Conservation (phyloP, 192 early-diverging fungal species). For the Powellomyces hirtus region DNA sequence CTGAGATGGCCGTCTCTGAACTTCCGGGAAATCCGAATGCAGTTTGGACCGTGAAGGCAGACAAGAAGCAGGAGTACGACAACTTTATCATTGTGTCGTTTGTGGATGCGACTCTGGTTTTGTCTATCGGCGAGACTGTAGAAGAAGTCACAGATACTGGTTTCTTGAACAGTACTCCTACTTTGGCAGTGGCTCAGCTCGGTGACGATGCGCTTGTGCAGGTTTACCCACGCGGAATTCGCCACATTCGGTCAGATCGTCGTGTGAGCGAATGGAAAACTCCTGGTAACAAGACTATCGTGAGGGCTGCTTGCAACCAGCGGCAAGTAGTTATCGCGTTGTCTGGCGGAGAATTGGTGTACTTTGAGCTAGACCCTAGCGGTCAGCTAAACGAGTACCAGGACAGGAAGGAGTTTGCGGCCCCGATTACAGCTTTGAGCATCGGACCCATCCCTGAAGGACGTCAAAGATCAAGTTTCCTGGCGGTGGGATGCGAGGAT, state of each 20-base stretch:
- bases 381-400: constrained; percentile 87
- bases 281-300: constrained; percentile 70
- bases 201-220: constrained; percentile 89
- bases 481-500: constrained; percentile 89
- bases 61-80: constrained; percentile 57
- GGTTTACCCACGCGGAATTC: constrained; percentile 81
- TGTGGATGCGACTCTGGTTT: constrained; percentile 85
- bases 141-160: constrained; percentile 90
- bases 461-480: constrained; percentile 68
- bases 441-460: constrained; percentile 79
- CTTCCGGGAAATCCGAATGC: constrained; percentile 91
- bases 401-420: constrained; percentile 69
- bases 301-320: constrained; percentile 76
- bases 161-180: constrained; percentile 79
- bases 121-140: constrained; percentile 90
- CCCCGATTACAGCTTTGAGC: constrained; percentile 71
- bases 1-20: constrained; percentile 89
- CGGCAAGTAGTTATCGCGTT: constrained; percentile 81
- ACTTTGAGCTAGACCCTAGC: constrained; percentile 86
- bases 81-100: constrained; percentile 92
- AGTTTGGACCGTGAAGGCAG: constrained; percentile 75
- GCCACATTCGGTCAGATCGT: constrained; percentile 83
- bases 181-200: constrained; percentile 78
- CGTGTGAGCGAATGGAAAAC: constrained; percentile 94
- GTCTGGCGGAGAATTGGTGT: constrained; percentile 79